Evolutionary conservation across 2,329 filamentous ascomycete genomes (phyloP).

Genomic region (Alternaria burnsii): DNA sequence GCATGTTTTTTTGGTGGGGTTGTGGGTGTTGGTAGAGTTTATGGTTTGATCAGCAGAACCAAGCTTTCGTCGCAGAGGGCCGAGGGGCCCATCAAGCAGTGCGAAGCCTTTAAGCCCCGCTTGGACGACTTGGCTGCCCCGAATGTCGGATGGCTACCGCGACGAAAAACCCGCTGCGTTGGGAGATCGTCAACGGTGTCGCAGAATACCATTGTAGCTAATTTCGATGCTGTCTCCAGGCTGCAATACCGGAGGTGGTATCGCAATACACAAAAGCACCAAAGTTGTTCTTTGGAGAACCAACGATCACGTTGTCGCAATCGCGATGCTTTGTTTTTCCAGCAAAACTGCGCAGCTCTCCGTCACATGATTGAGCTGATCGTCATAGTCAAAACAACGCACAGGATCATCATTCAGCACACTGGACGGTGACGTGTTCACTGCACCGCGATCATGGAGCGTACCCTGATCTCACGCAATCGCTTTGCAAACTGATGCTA

Average conservation of each 20-base stretch:
- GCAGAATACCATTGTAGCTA: not conserved
- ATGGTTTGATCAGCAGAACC: not conserved
- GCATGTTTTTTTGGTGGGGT: not conserved
- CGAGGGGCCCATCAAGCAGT: conserved; percentile 8
- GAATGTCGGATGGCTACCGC: conserved; percentile 3
- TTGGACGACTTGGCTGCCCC: conserved; percentile 9
- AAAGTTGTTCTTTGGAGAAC: not conserved
- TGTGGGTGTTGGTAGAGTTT: not conserved
- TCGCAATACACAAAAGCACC: not conserved
- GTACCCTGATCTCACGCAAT: not conserved
- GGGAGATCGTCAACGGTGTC: not conserved
- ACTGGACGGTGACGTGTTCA: not conserved
- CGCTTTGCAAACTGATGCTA: not conserved
- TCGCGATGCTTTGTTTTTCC: not conserved
- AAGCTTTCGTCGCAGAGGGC: conserved; percentile 3
- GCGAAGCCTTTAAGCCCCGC: conserved; percentile 10
- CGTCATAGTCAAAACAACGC: not conserved
- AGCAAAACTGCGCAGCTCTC: not conserved
- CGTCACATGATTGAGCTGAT: not conserved
- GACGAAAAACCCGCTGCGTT: not conserved
- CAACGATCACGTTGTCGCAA: not conserved
- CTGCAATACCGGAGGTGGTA: not conserved
- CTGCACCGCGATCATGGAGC: not conserved
- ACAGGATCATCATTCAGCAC: not conserved
- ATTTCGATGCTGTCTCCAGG: not conserved